Evolutionary conservation across 2,329 filamentous ascomycete genomes (phyloP).

Genomic region (Pseudogymnoascus sp.): DNA sequence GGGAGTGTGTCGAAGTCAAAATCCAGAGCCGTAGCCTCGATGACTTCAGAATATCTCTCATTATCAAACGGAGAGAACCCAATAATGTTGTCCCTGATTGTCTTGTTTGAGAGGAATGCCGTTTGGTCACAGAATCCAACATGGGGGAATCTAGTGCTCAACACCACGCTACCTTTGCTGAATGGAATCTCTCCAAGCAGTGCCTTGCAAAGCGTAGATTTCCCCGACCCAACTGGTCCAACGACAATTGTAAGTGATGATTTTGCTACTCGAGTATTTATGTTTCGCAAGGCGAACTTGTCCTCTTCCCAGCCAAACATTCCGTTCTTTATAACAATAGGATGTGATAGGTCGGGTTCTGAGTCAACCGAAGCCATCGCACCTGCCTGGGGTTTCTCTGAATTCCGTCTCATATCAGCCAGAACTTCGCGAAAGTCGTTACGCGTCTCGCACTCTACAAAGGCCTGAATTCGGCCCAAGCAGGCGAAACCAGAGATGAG

Average conservation of each 20-base stretch:
- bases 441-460: slow-evolving; percentile 19
- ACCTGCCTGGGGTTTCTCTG: slow-evolving; percentile 4
- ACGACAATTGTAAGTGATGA: slow-evolving; percentile 23
- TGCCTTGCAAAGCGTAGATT: slow-evolving; percentile 30
- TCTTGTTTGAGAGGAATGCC: slow-evolving; percentile 37
- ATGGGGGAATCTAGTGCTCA: slow-evolving; percentile 14
- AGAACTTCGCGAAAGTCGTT: slow-evolving; percentile 15
- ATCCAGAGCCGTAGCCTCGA: slow-evolving; percentile 20
- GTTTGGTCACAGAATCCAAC: slow-evolving; percentile 38
- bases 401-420: slow-evolving; percentile 9
- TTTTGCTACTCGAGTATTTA: slow-evolving; percentile 15
- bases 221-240: slow-evolving; percentile 28
- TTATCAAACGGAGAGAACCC: slow-evolving; percentile 24
- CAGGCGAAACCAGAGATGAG: slow-evolving; percentile 18
- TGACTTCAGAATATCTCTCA: slow-evolving; percentile 21
- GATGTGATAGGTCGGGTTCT: not conserved
- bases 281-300: slow-evolving; percentile 18
- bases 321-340: slow-evolving; percentile 18
- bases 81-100: slow-evolving; percentile 33
- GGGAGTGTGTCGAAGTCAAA: slow-evolving; percentile 20
- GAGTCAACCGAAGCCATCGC: not conserved
- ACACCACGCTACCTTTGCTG: slow-evolving; percentile 20
- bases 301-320: slow-evolving; percentile 25
- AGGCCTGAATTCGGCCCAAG: slow-evolving; percentile 24
- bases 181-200: slow-evolving; percentile 30